These are phyloP conservation scores for Penicillium sp. DNA, from an alignment of 2,329 filamentous ascomycete genomes.

Conservation along the genomic window DNA sequence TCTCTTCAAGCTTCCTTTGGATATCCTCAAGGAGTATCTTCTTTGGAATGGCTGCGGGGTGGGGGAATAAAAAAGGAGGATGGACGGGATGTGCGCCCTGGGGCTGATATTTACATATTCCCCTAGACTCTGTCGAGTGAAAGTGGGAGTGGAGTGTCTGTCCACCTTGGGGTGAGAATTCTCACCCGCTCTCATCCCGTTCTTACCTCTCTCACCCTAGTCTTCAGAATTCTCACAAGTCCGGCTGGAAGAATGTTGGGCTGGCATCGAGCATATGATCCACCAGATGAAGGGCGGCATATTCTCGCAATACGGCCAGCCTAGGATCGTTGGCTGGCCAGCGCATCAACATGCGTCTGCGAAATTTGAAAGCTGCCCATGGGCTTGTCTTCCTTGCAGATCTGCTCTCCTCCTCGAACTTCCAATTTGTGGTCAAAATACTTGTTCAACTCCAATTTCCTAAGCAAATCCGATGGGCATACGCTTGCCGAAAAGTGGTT, in stretches of 20 bases:
- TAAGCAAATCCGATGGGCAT: constrained; percentile 27
- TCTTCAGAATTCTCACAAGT: constrained; percentile 6
- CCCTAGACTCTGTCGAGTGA: too few relatives aligned
- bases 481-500: constrained; percentile 28
- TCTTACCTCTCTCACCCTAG: constrained; percentile 2
- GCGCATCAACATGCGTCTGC: constrained; percentile 14
- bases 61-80: too few relatives aligned
- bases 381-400: constrained; percentile 28
- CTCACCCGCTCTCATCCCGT: background rate
- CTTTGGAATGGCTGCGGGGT: too few relatives aligned
- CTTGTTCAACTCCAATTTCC: constrained; percentile 30
- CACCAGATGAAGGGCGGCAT: background rate
- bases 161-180: too few relatives aligned
- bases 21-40: too few relatives aligned
- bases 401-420: constrained; percentile 20
- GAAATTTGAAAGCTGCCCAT: constrained; percentile 21
- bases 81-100: too few relatives aligned
- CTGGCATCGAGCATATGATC: constrained; percentile 2
- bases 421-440: constrained; percentile 28
- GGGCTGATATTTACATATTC: too few relatives aligned
- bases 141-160: too few relatives aligned
- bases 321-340: background rate
- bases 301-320: too few relatives aligned
- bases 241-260: too few relatives aligned
- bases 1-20: too few relatives aligned